Percentiles rank a stretch among this genome's conserved stretches.
phyloP scores from a whole-genome alignment of 257 asterid genomes.

The Przewalskia tangutica region DNA sequence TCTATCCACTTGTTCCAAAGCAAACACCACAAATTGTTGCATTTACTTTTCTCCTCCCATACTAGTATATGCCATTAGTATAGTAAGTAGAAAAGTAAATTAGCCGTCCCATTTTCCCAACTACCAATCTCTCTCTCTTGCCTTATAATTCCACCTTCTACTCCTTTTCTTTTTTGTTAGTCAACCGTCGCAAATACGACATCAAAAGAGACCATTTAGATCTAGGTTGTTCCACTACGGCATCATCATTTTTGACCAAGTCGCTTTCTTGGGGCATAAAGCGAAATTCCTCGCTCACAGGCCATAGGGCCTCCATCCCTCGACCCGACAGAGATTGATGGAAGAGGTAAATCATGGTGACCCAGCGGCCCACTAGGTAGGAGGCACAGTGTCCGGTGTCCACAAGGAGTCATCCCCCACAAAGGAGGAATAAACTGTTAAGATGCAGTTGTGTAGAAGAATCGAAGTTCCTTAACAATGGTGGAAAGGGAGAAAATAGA shows the following conservation, averaged over 20 bases:
- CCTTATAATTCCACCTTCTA: background rate
- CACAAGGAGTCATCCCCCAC: no score
- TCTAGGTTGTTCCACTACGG: background rate
- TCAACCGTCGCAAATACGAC: conserved; percentile 14
- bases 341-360: no score
- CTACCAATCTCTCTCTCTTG: background rate
- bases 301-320: no score
- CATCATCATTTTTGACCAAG: conserved; percentile 10
- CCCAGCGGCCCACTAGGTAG: no score
- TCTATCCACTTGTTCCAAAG: background rate
- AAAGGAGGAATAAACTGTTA: no score
- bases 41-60: background rate
- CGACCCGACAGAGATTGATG: no score
- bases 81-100: background rate
- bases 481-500: no score
- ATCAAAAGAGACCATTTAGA: background rate
- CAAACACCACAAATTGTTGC: background rate
- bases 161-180: background rate
- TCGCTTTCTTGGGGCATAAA: background rate
- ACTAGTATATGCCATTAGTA: background rate
- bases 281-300: no score
- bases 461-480: no score
- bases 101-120: conserved; percentile 9
- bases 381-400: no score
- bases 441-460: no score